Percentiles rank a stretch among this genome's conserved stretches.
Evolutionary conservation across 192 early-diverging fungal species (phyloP).

Genomic region (Entomortierella parvispora): DNA sequence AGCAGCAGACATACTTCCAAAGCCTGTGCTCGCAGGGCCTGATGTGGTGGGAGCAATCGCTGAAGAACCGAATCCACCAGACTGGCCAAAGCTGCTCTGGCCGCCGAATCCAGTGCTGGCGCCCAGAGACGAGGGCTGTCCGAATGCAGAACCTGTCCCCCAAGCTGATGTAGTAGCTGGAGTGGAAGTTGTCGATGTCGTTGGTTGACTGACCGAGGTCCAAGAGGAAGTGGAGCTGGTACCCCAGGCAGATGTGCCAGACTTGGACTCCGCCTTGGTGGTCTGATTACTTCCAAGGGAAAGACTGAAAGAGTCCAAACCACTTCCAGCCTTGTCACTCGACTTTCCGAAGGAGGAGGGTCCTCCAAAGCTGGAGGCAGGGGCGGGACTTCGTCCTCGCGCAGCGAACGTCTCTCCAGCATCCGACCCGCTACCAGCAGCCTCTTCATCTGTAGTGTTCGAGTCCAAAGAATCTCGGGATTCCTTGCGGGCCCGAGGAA

Average conservation of each 20-base stretch:
- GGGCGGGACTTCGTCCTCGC: constrained; percentile 3
- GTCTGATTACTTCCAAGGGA: constrained; percentile 23
- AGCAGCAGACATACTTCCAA: not conserved
- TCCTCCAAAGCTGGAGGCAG: constrained; percentile 7
- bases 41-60: too few species aligned
- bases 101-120: not conserved
- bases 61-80: too few species aligned
- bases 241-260: constrained; percentile 27
- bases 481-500: constrained; percentile 22
- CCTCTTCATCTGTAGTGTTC: constrained; percentile 43
- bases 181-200: constrained; percentile 6
- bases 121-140: not conserved
- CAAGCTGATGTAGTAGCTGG: not conserved
- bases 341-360: not conserved
- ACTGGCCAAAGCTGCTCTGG: not conserved
- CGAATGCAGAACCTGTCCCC: not conserved
- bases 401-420: constrained; percentile 4
- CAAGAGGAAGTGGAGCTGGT: constrained; percentile 34
- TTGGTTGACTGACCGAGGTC: constrained; percentile 18
- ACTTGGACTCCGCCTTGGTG: constrained; percentile 9
- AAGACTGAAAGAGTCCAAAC: constrained; percentile 39
- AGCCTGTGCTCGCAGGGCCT: not conserved
- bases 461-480: constrained; percentile 44
- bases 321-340: not conserved
- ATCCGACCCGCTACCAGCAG: constrained; percentile 10